A percentile compares a stretch with the other conserved stretches of the same genome.
These are phyloP conservation scores for Taxawa tesnikishii DNA, from an alignment of 2,329 filamentous ascomycete species.

Conservation along the genomic window DNA sequence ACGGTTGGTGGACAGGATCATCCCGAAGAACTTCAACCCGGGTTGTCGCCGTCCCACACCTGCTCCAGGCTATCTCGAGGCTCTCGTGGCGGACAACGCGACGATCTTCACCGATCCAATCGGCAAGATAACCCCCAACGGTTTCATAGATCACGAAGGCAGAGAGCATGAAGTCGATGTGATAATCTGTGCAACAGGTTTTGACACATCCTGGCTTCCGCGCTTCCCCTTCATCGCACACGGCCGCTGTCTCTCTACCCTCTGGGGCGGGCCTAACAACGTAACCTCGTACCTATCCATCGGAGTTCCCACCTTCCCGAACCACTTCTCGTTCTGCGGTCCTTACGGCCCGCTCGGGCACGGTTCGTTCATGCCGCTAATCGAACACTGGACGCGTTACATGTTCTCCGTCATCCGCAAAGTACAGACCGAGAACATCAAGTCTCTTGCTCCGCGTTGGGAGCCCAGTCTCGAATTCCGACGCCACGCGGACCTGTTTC, in stretches of 20 bases:
- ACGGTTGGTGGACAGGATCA: constrained; percentile 29
- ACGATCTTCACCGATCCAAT: constrained; percentile 22
- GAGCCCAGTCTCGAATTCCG: constrained; percentile 17
- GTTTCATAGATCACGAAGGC: constrained; percentile 20
- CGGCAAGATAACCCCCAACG: constrained; percentile 15
- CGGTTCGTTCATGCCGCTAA: constrained; percentile 27
- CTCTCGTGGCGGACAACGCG: constrained; percentile 20
- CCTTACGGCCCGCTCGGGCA: constrained; percentile 29
- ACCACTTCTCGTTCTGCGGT: constrained; percentile 31
- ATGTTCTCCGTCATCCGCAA: constrained; percentile 27
- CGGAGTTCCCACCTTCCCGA: constrained; percentile 29
- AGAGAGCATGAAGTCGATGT: constrained; percentile 19
- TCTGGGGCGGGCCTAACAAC: constrained; percentile 23
- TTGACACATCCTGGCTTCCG: constrained; percentile 21
- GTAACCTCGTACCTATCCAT: constrained; percentile 29
- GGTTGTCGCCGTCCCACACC: constrained; percentile 30
- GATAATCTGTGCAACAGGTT: constrained; percentile 25
- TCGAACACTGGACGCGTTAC: constrained; percentile 27
- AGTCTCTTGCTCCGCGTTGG: constrained; percentile 11
- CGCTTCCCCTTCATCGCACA: constrained; percentile 15
- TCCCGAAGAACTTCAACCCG: constrained; percentile 31
- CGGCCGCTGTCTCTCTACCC: constrained; percentile 18
- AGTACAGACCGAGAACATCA: constrained; percentile 23
- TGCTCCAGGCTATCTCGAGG: constrained; percentile 30
- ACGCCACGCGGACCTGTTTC: constrained; percentile 17